Conservation (phyloP, 305 asterid species). For the Fraxinus dipetala region DNA sequence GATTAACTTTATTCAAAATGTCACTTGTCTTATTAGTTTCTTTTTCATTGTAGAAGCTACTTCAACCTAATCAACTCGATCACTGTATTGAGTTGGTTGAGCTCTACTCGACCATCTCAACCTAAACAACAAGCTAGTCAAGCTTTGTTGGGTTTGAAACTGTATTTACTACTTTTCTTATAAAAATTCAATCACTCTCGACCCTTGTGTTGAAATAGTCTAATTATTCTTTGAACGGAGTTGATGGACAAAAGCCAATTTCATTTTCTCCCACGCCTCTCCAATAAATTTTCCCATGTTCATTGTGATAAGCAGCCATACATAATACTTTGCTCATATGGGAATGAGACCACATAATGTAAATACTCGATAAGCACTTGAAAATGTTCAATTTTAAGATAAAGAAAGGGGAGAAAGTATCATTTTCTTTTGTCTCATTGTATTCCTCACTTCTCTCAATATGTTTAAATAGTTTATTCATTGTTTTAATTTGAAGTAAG, state of each 20-base stretch:
- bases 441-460: conserved; percentile 25
- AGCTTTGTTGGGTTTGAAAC: not conserved
- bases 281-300: not conserved
- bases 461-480: too few species aligned
- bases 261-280: conserved; percentile 12
- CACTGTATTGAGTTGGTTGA: not conserved
- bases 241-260: not conserved
- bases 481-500: not conserved
- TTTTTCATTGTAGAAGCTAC: too few species aligned
- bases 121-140: not conserved
- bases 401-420: conserved; percentile 16
- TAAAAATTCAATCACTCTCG: too few species aligned
- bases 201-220: not conserved
- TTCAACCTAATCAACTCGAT: not conserved
- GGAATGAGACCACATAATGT: conserved; percentile 52
- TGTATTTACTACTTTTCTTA: not conserved
- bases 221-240: conserved; percentile 4
- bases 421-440: conserved; percentile 41
- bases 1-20: too few species aligned
- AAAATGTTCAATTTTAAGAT: conserved; percentile 31
- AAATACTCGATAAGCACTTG: conserved; percentile 44
- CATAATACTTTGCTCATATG: conserved; percentile 34
- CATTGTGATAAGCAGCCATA: conserved; percentile 21
- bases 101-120: not conserved
- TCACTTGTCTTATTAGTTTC: too few species aligned